Percentiles rank a stretch among this genome's conserved stretches.
Conservation (phyloP, 2,329 filamentous ascomycete genomes). For the Zelopaecilomyces penicillatus region DNA sequence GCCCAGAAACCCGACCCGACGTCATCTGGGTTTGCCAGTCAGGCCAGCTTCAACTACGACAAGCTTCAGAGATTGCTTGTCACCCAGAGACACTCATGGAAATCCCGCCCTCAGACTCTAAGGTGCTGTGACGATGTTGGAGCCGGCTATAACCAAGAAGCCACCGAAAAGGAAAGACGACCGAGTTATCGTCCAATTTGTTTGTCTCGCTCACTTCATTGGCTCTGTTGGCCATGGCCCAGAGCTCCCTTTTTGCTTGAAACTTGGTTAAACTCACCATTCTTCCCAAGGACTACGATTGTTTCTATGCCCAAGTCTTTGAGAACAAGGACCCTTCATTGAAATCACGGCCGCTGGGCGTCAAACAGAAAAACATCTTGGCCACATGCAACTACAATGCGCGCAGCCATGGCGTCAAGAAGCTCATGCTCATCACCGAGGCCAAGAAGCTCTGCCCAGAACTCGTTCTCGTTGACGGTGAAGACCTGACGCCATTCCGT, state of each 20-base stretch:
- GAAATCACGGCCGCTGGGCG: conserved; percentile 65
- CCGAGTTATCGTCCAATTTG: conserved; percentile 74
- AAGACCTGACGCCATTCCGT: conserved; percentile 78
- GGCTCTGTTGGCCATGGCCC: not conserved
- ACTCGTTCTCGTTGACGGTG: conserved; percentile 75
- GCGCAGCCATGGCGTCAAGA: conserved; percentile 61
- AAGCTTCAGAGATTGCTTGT: too few species aligned
- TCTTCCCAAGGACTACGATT: conserved; percentile 61
- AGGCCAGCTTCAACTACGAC: too few species aligned
- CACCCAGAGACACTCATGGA: too few species aligned
- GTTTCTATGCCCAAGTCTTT: conserved; percentile 89
- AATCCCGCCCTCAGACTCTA: not conserved
- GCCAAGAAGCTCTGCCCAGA: conserved; percentile 75
- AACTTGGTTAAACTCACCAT: conserved; percentile 7
- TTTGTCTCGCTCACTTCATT: conserved; percentile 32
- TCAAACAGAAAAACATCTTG: conserved; percentile 88
- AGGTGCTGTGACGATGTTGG: not conserved
- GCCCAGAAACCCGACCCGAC: too few species aligned
- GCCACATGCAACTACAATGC: conserved; percentile 94
- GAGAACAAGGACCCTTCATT: conserved; percentile 72
- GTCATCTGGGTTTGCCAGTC: too few species aligned
- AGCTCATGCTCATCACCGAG: conserved; percentile 78
- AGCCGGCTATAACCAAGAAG: conserved; percentile 8
- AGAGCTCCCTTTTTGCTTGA: not conserved
- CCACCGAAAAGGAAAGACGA: conserved; percentile 46